Conservation (phyloP, 108 stramenopile genomes). For the Parmales sp. region DNA sequence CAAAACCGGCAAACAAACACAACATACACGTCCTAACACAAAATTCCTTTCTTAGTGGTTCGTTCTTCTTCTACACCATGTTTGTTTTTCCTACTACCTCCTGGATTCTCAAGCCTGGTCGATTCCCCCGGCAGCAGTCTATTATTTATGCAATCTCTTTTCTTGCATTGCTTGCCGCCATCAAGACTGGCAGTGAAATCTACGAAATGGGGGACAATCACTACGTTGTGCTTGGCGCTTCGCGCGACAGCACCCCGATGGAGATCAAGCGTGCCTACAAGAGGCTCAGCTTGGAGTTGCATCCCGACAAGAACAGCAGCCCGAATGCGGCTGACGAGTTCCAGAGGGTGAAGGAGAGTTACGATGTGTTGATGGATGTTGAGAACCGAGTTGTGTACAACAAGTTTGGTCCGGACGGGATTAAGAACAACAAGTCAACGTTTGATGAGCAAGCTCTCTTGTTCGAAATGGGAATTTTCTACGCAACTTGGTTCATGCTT, state of each 20-base stretch:
- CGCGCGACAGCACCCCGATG: constrained; percentile 67
- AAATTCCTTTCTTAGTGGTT: too few relatives aligned
- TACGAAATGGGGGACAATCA: constrained; percentile 80
- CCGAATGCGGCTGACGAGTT: constrained; percentile 84
- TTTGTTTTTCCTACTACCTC: constrained; percentile 92
- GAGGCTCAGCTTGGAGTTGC: constrained; percentile 77
- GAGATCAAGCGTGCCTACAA: constrained; percentile 96
- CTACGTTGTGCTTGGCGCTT: constrained; percentile 61
- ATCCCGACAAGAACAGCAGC: constrained; percentile 93
- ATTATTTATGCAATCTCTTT: constrained; percentile 90
- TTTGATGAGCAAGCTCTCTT: constrained; percentile 73
- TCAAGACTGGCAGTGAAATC: constrained; percentile 85
- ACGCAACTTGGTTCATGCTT: constrained; percentile 89
- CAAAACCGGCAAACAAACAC: too few relatives aligned
- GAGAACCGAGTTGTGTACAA: constrained; percentile 91
- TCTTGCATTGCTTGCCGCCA: constrained; percentile 69
- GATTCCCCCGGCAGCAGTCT: constrained; percentile 78
- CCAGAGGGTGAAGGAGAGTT: constrained; percentile 73
- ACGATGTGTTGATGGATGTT: constrained; percentile 90
- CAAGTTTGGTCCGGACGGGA: constrained; percentile 87
- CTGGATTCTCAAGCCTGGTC: constrained; percentile 88
- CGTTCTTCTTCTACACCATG: constrained; percentile 91
- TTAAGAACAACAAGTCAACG: constrained; percentile 62
- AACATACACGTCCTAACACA: too few relatives aligned
- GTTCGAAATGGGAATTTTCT: constrained; percentile 79